Evolutionary conservation across 148 eudicot species (phyloP).

Genomic region (Spergularia bocconei): DNA sequence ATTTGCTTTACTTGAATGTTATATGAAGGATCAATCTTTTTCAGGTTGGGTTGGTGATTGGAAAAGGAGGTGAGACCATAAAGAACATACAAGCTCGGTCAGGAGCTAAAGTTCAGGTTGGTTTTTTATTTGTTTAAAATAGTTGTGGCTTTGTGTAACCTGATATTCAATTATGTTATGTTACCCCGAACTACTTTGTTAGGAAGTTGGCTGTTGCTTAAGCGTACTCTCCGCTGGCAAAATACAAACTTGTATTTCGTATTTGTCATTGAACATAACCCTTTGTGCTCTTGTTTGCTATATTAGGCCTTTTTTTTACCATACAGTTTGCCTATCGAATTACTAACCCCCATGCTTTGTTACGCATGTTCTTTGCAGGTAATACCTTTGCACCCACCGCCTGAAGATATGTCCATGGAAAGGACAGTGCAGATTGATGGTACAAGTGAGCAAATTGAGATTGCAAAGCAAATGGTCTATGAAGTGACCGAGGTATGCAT

Average conservation of each 20-base stretch:
- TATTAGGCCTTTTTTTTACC: background rate
- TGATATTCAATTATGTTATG: background rate
- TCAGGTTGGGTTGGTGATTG: slow-evolving; percentile 96
- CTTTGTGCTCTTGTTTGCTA: background rate
- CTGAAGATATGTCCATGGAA: slow-evolving; percentile 80
- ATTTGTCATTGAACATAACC: background rate
- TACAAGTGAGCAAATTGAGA: slow-evolving; percentile 79
- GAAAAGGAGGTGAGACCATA: slow-evolving; percentile 97
- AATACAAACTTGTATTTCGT: background rate
- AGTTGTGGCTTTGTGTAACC: background rate
- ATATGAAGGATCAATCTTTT: slow-evolving; percentile 16
- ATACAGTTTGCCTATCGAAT: background rate
- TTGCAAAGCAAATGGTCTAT: slow-evolving; percentile 82
- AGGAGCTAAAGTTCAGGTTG: slow-evolving; percentile 95
- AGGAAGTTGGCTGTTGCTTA: background rate
- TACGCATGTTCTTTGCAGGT: slow-evolving; percentile 42
- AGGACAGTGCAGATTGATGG: slow-evolving; percentile 96
- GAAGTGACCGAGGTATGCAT: slow-evolving; percentile 90
- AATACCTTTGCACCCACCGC: slow-evolving; percentile 88
- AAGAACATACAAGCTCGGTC: slow-evolving; percentile 78
- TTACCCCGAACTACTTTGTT: background rate
- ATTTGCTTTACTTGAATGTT: background rate
- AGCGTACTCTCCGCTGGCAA: background rate
- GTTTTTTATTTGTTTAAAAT: background rate
- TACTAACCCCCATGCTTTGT: background rate